Evolutionary conservation across 78 protist genomes (phyloP).

Genomic region (Dictyostelium discoideum): DNA sequence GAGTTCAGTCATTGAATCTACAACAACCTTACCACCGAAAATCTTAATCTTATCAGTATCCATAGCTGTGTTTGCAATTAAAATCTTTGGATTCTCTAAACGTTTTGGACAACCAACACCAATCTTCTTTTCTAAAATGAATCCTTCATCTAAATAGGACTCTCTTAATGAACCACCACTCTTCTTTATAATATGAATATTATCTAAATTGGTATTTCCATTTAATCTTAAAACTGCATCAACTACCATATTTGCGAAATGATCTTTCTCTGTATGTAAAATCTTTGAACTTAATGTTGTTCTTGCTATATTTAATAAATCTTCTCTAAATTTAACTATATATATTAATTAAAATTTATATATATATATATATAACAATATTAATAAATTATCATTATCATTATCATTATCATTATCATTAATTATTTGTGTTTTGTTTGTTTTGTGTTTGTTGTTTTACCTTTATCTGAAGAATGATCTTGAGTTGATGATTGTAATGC

Average conservation of each 20-base stretch:
- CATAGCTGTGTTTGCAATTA: conserved; percentile 99
- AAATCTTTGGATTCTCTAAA: conserved; percentile 94
- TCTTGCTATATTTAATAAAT: conserved; percentile 96
- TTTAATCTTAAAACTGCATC: conserved; percentile 96
- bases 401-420: not conserved
- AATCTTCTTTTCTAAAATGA: conserved; percentile 97
- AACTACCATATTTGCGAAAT: conserved; percentile 96
- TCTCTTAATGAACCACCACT: conserved; percentile 95
- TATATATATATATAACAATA: not conserved
- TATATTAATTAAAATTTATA: too few species aligned
- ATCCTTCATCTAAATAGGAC: conserved; percentile 98
- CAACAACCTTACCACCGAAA: conserved; percentile 94
- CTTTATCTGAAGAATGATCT: conserved; percentile 81
- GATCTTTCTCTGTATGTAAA: conserved; percentile 89
- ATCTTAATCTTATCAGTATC: conserved; percentile 99
- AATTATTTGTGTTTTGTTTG: not conserved
- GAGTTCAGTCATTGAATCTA: conserved; percentile 86
- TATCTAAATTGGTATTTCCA: conserved; percentile 86
- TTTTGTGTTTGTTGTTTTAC: not conserved
- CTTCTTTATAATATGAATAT: conserved; percentile 97
- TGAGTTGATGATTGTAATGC: conserved; percentile 86
- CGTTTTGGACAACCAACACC: conserved; percentile 98
- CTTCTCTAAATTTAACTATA: conserved; percentile 90
- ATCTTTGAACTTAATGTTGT: conserved; percentile 98
- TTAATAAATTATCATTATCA: not conserved